Evolutionary conservation across 768 basidiomycete genomes (phyloP), one percentile per base, ranked within the genome.

Genomic region (Rhodotorula babjevae): DNA sequence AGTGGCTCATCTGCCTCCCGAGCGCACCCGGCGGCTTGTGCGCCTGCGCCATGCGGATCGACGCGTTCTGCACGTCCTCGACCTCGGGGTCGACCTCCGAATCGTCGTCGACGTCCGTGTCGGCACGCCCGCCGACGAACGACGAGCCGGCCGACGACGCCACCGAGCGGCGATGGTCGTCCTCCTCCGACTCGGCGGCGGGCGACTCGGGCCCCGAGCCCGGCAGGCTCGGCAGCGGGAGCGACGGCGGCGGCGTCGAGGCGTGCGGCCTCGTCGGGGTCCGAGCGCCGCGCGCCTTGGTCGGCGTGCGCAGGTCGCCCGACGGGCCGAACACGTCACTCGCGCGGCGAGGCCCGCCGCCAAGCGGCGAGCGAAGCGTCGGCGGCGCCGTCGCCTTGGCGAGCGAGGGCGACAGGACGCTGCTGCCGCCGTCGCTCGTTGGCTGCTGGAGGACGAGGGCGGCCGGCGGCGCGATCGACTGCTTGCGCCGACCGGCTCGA

Each of bases 51-150:
- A 63, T 27, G 50, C 27, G 12, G 59, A 60, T 52, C 27, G 62
- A 52, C 33, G 50, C 50, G 27, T n/a, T 52, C 9, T 40, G 50
- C 7, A 31, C 50, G 52, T 63, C 50, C 19, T 23, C 61, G 12
- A 19, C 44, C n/a, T 61, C 60, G 29, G 44, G n/a, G 21, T 62
- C 61, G 46, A 36, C 33, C 33, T 62, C 61, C 40, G 59, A 44
- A 31, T 49, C 61, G 14, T n/a, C 46, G 61, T 36, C 31, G 27
- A 5, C 4, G 47, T 21, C 46, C n/a, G 8, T 0, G 15, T 27
- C 42, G 59, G 19, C 47, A 5, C 23, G 19, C 23, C 19, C 21
- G 47, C 27, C 27, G 50, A 31, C 29, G 16, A 27, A 56, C 8
- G 55, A 29, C 31, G 55, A 56, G 31, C 19, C 31, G 53, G 29